Evolutionary conservation across 2,329 filamentous ascomycete species (phyloP).

Genomic region (Emmonsia crescens): DNA sequence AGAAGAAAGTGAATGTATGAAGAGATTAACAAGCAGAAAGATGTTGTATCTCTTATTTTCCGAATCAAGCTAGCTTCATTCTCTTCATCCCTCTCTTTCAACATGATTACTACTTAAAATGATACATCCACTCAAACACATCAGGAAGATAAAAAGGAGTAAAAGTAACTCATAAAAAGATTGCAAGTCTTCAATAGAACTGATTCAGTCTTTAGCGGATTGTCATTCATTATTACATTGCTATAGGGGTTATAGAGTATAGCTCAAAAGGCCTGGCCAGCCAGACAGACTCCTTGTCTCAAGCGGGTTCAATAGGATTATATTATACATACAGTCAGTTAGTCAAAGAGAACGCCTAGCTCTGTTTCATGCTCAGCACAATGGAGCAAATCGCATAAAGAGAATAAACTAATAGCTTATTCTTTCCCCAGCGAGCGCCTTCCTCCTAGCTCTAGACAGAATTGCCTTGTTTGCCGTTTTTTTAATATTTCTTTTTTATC

Average conservation of each 20-base stretch:
- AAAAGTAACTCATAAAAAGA: not conserved
- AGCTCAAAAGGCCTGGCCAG: not conserved
- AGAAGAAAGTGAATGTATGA: too few relatives aligned
- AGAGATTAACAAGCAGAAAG: too few relatives aligned
- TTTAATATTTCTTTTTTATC: not conserved
- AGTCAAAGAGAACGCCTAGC: not conserved
- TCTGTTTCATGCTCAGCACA: not conserved
- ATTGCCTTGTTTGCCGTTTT: not conserved
- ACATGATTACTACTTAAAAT: too few relatives aligned
- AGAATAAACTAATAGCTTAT: not conserved
- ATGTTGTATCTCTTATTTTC: too few relatives aligned
- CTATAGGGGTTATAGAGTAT: not conserved
- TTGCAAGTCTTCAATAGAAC: too few relatives aligned
- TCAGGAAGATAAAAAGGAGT: not conserved
- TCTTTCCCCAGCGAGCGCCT: not conserved
- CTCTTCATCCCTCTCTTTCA: too few relatives aligned
- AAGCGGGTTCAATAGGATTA: not conserved
- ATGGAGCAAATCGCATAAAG: not conserved
- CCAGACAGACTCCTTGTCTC: not conserved
- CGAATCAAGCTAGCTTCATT: too few relatives aligned
- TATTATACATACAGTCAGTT: not conserved
- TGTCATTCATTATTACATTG: too few relatives aligned
- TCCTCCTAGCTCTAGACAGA: not conserved
- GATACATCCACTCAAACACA: not conserved
- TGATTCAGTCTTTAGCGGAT: too few relatives aligned